These are phyloP conservation scores for Colletotrichum melonis DNA, from an alignment of 2,329 filamentous ascomycete genomes.

Conservation along the genomic window DNA sequence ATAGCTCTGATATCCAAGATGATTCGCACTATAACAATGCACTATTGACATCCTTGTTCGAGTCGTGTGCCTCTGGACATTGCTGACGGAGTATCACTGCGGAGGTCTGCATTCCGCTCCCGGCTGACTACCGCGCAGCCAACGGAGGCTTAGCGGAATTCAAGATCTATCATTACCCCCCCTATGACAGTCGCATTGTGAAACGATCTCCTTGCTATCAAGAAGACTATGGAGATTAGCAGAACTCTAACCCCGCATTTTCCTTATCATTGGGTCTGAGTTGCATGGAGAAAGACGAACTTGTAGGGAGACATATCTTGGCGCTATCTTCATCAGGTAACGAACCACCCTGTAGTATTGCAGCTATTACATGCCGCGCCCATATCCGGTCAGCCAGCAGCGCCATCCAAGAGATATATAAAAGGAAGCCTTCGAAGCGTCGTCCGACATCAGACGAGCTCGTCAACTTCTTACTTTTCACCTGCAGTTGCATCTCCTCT, in stretches of 20 bases:
- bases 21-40: neutral
- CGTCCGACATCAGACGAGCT: neutral
- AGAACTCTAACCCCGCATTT: neutral
- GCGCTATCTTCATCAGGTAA: neutral
- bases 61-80: neutral
- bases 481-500: neutral
- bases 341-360: neutral
- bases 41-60: neutral
- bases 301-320: neutral
- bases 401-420: neutral
- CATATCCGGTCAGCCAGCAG: too few species aligned
- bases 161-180: neutral
- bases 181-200: neutral
- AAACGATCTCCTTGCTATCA: neutral
- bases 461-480: neutral
- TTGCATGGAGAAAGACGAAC: neutral
- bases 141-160: neutral
- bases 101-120: constrained; percentile 21
- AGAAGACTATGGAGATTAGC: neutral
- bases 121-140: neutral
- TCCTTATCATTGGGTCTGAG: neutral
- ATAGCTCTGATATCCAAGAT: neutral
- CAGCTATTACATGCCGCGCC: neutral
- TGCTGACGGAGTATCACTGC: constrained; percentile 17
- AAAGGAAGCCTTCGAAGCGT: neutral